phyloP scores from a whole-genome alignment of 73 alveolate species.

The Paramecium tetraurelia region DNA sequence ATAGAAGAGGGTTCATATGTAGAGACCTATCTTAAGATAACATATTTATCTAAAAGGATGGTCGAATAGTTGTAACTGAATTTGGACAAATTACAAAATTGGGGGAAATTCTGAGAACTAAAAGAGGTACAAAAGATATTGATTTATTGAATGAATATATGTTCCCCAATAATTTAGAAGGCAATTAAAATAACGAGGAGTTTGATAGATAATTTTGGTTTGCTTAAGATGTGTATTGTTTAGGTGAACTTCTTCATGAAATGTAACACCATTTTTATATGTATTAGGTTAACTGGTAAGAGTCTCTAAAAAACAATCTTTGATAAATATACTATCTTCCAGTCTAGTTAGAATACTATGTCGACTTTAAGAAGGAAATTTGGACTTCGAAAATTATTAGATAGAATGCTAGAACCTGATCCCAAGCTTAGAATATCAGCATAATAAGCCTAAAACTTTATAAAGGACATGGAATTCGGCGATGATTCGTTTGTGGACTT shows the following conservation, averaged over 20 bases:
- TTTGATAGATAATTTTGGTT: background rate
- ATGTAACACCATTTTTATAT: too few species aligned
- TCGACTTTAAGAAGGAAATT: background rate
- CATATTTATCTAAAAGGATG: background rate
- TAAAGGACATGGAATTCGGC: background rate
- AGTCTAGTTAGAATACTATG: background rate
- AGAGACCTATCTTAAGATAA: background rate
- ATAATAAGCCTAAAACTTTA: background rate
- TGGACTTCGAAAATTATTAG: background rate
- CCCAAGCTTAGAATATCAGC: background rate
- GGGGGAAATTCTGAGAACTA: background rate
- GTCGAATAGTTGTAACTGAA: background rate
- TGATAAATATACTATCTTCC: background rate
- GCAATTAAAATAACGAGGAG: background rate
- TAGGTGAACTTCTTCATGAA: background rate
- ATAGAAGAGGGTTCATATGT: background rate
- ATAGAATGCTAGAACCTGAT: background rate
- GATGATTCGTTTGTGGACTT: background rate
- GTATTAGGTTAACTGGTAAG: background rate
- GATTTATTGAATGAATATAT: background rate
- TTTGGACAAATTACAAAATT: background rate
- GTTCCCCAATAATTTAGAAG: background rate
- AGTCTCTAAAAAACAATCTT: background rate
- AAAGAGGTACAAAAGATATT: background rate
- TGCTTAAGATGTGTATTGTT: background rate